Conservation (phyloP, 768 basidiomycete genomes). For the Termitomyces sp. region DNA sequence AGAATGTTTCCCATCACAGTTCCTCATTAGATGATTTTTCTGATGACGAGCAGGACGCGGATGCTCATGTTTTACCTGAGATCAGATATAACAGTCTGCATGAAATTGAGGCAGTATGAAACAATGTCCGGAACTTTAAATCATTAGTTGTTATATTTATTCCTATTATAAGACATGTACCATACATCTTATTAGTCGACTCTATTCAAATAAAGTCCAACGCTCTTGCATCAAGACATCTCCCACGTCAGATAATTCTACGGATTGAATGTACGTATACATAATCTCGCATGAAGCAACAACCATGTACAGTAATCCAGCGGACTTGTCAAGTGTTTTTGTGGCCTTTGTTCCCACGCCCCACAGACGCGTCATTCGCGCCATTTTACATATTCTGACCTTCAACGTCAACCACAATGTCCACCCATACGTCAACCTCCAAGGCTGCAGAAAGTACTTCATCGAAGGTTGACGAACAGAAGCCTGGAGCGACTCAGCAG, state of each 20-base stretch:
- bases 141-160: conserved; percentile 16
- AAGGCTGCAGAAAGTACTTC: conserved; percentile 39
- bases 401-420: conserved; percentile 25
- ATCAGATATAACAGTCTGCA: conserved; percentile 15
- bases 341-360: conserved; percentile 11
- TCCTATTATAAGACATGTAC: conserved; percentile 12
- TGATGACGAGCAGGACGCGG: conserved; percentile 10
- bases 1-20: not conserved
- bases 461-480: conserved; percentile 37
- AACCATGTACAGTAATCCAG: too few species aligned
- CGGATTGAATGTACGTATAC: not conserved
- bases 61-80: conserved; percentile 11
- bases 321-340: too few species aligned
- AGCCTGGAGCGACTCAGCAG: conserved; percentile 51
- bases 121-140: conserved; percentile 7
- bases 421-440: conserved; percentile 44
- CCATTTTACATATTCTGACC: not conserved
- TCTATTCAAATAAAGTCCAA: not conserved
- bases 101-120: conserved; percentile 13
- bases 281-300: not conserved
- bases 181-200: not conserved
- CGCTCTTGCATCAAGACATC: too few species aligned
- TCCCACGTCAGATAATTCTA: not conserved
- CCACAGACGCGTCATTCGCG: conserved; percentile 19
- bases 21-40: not conserved